A percentile compares a stretch with the other conserved stretches of the same genome.
These are phyloP conservation scores for Themeda triandra DNA, from an alignment of 176 grass and related monocot species.

Conservation along the genomic window DNA sequence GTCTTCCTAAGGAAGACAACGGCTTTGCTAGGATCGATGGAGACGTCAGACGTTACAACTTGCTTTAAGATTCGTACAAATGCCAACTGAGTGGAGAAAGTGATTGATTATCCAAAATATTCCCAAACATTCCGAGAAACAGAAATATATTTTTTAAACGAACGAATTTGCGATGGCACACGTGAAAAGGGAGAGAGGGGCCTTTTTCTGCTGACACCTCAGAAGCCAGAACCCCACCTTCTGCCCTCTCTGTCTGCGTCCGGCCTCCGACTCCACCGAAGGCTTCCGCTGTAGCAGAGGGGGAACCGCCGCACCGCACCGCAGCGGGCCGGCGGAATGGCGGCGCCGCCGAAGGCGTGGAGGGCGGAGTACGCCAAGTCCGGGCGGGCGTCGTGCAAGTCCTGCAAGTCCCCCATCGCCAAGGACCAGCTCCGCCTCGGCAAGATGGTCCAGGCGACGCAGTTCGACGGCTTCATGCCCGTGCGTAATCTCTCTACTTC, in stretches of 20 bases:
- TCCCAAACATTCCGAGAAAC: neutral
- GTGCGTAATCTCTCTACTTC: conserved; percentile 33
- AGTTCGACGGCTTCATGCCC: conserved; percentile 97
- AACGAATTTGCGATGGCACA: neutral
- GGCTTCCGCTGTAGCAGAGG: neutral
- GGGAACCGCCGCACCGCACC: neutral
- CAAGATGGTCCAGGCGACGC: conserved; percentile 88
- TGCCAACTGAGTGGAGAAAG: no score
- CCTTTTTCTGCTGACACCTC: neutral
- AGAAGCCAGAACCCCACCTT: neutral
- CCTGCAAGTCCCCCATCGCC: conserved; percentile 71
- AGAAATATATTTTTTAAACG: neutral
- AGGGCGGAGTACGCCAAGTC: conserved; percentile 97
- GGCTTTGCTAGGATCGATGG: no score
- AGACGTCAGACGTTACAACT: no score
- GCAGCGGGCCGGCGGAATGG: conserved; percentile 36
- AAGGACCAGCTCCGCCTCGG: conserved; percentile 84
- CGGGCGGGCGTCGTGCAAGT: conserved; percentile 84
- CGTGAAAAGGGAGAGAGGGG: neutral
- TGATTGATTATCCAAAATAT: no score
- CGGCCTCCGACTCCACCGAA: neutral
- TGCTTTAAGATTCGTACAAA: no score
- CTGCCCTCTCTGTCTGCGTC: neutral
- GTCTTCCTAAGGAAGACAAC: no score
- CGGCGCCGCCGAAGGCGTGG: conserved; percentile 71